These are phyloP conservation scores for Alternaria burnsii DNA, from an alignment of 2,329 filamentous ascomycete species.

Conservation along the genomic window DNA sequence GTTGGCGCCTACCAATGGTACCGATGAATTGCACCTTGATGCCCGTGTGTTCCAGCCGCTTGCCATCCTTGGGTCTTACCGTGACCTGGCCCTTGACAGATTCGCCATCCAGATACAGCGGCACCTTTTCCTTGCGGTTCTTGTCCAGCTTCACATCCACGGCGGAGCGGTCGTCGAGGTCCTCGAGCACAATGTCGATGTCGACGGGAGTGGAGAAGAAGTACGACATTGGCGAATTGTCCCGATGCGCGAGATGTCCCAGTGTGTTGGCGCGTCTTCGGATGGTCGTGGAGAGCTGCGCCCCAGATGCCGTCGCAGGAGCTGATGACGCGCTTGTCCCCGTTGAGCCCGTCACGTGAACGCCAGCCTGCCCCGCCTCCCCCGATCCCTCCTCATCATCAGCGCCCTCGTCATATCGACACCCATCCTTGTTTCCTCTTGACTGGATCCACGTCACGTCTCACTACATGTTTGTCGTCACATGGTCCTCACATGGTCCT, in stretches of 20 bases:
- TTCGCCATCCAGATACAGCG: constrained; percentile 97
- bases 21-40: constrained; percentile 99
- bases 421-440: constrained; percentile 10
- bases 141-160: constrained; percentile 99
- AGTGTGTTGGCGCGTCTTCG: constrained; percentile 13
- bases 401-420: constrained; percentile 5
- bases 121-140: constrained; percentile 95
- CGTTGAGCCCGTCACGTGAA: constrained; percentile 19
- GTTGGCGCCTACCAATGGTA: constrained; percentile 84
- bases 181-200: constrained; percentile 97
- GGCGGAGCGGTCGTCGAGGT: constrained; percentile 91
- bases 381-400: background rate
- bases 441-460: constrained; percentile 27
- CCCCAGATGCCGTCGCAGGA: constrained; percentile 25
- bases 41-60: constrained; percentile 95
- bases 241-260: background rate
- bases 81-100: constrained; percentile 97
- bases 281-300: constrained; percentile 14
- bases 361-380: constrained; percentile 16
- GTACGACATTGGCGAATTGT: constrained; percentile 72
- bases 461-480: constrained; percentile 11
- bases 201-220: constrained; percentile 95
- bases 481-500: constrained; percentile 8
- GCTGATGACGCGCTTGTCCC: constrained; percentile 22
- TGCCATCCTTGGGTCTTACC: constrained; percentile 95